Base-by-base conservation (phyloP, 2,329 filamentous ascomycete species). In the Colletotrichum falcatum region DNA sequence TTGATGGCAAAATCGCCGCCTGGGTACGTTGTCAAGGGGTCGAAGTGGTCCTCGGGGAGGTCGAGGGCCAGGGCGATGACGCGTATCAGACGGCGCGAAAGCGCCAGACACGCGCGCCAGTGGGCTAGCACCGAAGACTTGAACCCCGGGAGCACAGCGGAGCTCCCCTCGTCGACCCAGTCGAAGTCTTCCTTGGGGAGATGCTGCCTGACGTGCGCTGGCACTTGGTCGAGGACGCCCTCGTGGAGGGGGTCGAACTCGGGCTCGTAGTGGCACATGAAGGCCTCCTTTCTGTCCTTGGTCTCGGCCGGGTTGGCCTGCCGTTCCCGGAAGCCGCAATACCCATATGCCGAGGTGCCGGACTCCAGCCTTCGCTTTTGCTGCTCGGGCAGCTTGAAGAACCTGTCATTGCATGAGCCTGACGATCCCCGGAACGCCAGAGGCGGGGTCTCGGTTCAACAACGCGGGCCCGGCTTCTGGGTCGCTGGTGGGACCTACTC, bases 51-150 rank as follows among this genome's bases (percentile, higher is more conserved):
- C 60, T 73, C 70, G 4, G 74, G 71, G 18, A 75, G 69, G 3
- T 73, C 74, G 46, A 75, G 70, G 16, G 72, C 73, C n/a, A 75
- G 68, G n/a, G 74, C 74, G 39, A 75, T 69, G 53, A 75, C 23
- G 3, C 67, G 63, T 54, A 75, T 74, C 53, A 75, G 39, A 30
- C 70, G 65, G 18, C 74, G 73, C 23, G 71, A 73, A n/a, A 76
- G 73, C 46, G 54, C 66, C 18, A 76, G 71, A 20, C 74, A 72
- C 44, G 65, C 72, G 44, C 66, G 66, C 83, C 83, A 85, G 65
- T 85, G 82, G 11, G 82, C 55, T 16, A 85, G 75, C 56, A 85
- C 83, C 16, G 80, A 79, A 2, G 76, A 76, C 66, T 84, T 84
- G 61, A 84, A 70, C 7, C 82, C 75, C 0, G 80, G 79, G 1